phyloP scores from a whole-genome alignment of 2,329 filamentous ascomycete genomes.

The Ceratocystiopsis minuta region DNA sequence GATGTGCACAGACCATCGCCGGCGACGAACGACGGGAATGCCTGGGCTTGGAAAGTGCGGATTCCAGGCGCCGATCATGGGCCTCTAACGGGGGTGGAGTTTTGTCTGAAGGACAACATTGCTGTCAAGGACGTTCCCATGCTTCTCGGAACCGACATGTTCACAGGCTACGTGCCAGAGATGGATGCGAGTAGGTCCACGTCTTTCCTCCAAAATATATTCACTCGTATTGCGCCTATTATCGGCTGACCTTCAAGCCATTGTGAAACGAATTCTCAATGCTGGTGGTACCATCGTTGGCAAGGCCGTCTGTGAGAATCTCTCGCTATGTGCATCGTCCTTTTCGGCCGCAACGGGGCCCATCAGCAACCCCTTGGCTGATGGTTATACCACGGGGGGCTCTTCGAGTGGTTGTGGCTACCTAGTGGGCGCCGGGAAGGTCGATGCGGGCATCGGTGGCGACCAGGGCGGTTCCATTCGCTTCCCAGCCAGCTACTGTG shows the following conservation, averaged over 20 bases:
- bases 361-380: conserved; percentile 52
- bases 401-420: conserved; percentile 51
- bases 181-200: conserved; percentile 35
- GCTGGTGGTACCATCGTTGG: conserved; percentile 53
- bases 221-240: too few species aligned
- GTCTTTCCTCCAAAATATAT: too few species aligned
- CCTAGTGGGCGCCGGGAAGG: conserved; percentile 12
- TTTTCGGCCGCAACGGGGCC: conserved; percentile 59
- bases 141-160: conserved; percentile 24
- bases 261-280: conserved; percentile 22
- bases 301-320: conserved; percentile 52
- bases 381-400: conserved; percentile 55
- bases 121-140: conserved; percentile 46
- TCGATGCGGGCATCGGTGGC: conserved; percentile 13
- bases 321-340: conserved; percentile 35
- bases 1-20: conserved; percentile 9
- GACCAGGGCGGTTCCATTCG: conserved; percentile 19
- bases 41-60: conserved; percentile 13
- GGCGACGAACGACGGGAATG: conserved; percentile 14
- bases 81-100: conserved; percentile 20
- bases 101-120: conserved; percentile 55
- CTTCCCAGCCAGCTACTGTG: conserved; percentile 14
- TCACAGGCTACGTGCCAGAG: conserved; percentile 37
- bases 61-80: conserved; percentile 5
- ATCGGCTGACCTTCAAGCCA: too few species aligned